phyloP scores from a whole-genome alignment of 805 yeast genomes.

The Lachancea thermotolerans region DNA sequence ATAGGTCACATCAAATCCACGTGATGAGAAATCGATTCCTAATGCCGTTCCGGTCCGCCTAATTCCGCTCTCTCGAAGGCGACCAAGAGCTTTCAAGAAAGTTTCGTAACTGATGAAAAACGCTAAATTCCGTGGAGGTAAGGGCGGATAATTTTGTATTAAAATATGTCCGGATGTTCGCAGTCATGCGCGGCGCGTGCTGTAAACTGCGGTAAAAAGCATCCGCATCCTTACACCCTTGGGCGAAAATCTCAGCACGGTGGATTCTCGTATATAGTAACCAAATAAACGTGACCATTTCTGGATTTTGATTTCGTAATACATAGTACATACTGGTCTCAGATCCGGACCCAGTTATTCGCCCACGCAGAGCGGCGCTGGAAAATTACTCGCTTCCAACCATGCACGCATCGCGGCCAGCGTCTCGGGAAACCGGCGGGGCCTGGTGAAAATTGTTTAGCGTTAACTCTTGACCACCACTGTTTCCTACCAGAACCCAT shows the following conservation, averaged over 20 bases:
- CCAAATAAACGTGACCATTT: neutral
- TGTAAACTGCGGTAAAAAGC: constrained; percentile 16
- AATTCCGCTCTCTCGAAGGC: too few relatives aligned
- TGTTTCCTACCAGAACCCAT: too few relatives aligned
- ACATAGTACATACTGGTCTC: neutral
- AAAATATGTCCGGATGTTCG: constrained; percentile 9
- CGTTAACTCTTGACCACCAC: too few relatives aligned
- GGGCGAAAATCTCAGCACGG: constrained; percentile 24
- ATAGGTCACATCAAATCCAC: too few relatives aligned
- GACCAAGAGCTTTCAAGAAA: too few relatives aligned
- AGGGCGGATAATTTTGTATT: neutral
- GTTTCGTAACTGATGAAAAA: too few relatives aligned
- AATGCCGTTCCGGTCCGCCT: too few relatives aligned
- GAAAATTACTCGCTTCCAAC: neutral
- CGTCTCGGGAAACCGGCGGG: too few relatives aligned
- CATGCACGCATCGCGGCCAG: neutral
- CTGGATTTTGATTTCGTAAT: neutral
- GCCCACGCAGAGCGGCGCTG: neutral
- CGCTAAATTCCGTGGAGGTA: too few relatives aligned
- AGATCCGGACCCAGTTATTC: neutral
- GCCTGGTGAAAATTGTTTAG: too few relatives aligned
- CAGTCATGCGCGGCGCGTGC: constrained; percentile 15
- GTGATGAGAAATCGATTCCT: too few relatives aligned
- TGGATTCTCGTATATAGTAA: constrained; percentile 5
- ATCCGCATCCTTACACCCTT: constrained; percentile 13